Percentiles rank a stretch among this genome's conserved stretches.
phyloP scores from a whole-genome alignment of 2,329 filamentous ascomycete genomes.

The Aspergillus nomiae region DNA sequence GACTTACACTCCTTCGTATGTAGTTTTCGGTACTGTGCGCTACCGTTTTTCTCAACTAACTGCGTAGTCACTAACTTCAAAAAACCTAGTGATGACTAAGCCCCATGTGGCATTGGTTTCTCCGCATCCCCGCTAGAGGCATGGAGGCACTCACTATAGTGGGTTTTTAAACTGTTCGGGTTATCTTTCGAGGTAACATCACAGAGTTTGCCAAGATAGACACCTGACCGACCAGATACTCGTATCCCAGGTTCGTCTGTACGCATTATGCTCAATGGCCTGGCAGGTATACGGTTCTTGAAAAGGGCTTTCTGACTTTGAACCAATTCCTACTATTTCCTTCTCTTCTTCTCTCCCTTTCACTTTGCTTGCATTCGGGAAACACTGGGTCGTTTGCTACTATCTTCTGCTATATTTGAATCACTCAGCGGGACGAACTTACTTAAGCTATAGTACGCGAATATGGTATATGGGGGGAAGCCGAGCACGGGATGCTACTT shows the following conservation, averaged over 20 bases:
- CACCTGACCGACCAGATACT: background rate
- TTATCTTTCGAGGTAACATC: background rate
- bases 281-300: conserved; percentile 8
- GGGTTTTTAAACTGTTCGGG: background rate
- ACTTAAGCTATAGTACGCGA: conserved; percentile 7
- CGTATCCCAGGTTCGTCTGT: background rate
- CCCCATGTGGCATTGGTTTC: conserved; percentile 1
- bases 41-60: too few relatives aligned
- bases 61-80: too few relatives aligned
- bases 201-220: background rate
- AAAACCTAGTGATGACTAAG: conserved; percentile 3
- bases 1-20: too few relatives aligned
- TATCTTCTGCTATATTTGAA: background rate
- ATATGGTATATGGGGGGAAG: conserved; percentile 45
- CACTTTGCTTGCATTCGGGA: background rate
- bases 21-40: too few relatives aligned
- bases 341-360: background rate
- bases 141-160: background rate
- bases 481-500: conserved; percentile 43
- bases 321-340: background rate
- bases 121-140: conserved; percentile 9
- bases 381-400: background rate
- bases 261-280: conserved; percentile 15
- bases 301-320: conserved; percentile 5
- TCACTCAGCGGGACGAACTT: background rate